phyloP scores from a whole-genome alignment of 495 filamentous ascomycete species.

The Parathielavia appendiculata region DNA sequence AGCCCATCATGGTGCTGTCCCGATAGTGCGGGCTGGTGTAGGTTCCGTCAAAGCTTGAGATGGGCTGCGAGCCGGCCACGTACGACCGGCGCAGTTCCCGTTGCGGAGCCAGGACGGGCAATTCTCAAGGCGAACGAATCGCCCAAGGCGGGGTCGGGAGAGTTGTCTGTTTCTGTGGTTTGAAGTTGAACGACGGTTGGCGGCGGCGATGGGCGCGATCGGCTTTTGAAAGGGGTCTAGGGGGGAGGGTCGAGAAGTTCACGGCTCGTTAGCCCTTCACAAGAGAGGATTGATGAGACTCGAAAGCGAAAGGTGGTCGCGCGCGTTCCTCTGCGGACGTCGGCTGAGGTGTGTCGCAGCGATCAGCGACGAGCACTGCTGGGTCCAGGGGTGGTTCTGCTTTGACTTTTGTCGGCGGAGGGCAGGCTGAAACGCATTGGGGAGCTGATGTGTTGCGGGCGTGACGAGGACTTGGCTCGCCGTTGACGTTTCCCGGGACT shows the following conservation, averaged over 20 bases:
- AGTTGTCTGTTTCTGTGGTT: background rate
- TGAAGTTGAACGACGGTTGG: constrained; percentile 15
- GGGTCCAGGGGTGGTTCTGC: constrained; percentile 28
- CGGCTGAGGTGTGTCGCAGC: constrained; percentile 9
- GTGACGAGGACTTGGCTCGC: constrained; percentile 29
- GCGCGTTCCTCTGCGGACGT: constrained; percentile 2
- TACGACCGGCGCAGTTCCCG: constrained; percentile 39
- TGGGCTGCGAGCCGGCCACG: constrained; percentile 34
- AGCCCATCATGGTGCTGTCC: constrained; percentile 24
- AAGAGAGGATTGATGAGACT: background rate
- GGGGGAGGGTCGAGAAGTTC: constrained; percentile 4
- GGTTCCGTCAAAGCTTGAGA: constrained; percentile 33
- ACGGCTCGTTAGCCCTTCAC: constrained; percentile 18
- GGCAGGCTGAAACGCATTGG: constrained; percentile 44
- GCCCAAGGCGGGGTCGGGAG: background rate
- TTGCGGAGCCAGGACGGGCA: constrained; percentile 36
- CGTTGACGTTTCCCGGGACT: constrained; percentile 13
- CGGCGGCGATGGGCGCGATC: constrained; percentile 11
- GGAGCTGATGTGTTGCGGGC: constrained; percentile 38
- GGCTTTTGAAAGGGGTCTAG: constrained; percentile 2
- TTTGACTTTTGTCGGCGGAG: constrained; percentile 31
- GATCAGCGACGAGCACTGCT: constrained; percentile 10
- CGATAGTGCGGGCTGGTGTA: constrained; percentile 27
- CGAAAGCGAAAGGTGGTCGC: constrained; percentile 1
- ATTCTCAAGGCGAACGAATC: constrained; percentile 16